Conservation (phyloP, 2,329 filamentous ascomycete species). For the Epichloe sylvatica region DNA sequence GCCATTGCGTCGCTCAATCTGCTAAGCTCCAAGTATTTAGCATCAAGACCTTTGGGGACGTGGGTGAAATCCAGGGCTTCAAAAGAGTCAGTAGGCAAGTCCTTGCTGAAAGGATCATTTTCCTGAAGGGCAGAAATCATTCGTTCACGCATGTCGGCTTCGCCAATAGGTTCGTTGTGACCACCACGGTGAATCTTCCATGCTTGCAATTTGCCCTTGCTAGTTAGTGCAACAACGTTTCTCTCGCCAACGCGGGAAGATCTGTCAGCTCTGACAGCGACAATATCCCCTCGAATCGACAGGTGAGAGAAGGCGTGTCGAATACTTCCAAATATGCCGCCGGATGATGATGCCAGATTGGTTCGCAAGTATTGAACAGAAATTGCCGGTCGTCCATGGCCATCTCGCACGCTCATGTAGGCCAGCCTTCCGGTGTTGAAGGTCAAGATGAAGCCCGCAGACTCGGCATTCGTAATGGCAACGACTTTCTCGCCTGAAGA, state of each 20-base stretch:
- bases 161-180: slow-evolving; percentile 59
- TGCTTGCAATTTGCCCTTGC: slow-evolving; percentile 61
- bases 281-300: slow-evolving; percentile 61
- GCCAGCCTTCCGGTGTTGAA: slow-evolving; percentile 78
- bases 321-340: slow-evolving; percentile 69
- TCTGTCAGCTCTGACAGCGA: slow-evolving; percentile 62
- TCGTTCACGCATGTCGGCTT: slow-evolving; percentile 53
- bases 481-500: slow-evolving; percentile 65
- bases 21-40: slow-evolving; percentile 35
- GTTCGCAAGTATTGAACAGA: slow-evolving; percentile 62
- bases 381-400: slow-evolving; percentile 72
- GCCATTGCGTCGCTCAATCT: slow-evolving; percentile 36
- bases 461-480: slow-evolving; percentile 69
- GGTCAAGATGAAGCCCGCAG: slow-evolving; percentile 70
- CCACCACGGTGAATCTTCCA: slow-evolving; percentile 88
- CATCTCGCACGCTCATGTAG: slow-evolving; percentile 73
- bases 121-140: slow-evolving; percentile 49
- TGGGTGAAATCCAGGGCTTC: slow-evolving; percentile 72
- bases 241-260: slow-evolving; percentile 66
- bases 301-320: slow-evolving; percentile 60
- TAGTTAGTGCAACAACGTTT: slow-evolving; percentile 66
- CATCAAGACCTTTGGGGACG: slow-evolving; percentile 38
- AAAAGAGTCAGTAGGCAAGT: slow-evolving; percentile 44
- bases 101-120: slow-evolving; percentile 32
- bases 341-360: slow-evolving; percentile 37